Conservation (phyloP, 768 basidiomycete species). For the Mycena venus region DNA sequence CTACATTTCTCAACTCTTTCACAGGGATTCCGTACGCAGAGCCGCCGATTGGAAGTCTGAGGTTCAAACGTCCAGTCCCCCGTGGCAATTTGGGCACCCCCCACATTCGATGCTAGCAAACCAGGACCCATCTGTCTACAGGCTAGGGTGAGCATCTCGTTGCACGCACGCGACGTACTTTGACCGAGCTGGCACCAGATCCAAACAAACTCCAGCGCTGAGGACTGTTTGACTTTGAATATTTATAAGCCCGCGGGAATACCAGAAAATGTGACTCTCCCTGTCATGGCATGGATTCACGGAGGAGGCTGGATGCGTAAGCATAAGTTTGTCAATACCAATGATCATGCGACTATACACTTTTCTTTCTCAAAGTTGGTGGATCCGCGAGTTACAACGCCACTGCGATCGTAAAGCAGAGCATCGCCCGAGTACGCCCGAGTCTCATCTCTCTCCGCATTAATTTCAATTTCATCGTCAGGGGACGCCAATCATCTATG, state of each 20-base stretch:
- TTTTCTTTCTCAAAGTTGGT: constrained; percentile 11
- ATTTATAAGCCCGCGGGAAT: constrained; percentile 55
- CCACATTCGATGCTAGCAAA: constrained; percentile 44
- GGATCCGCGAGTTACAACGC: constrained; percentile 46
- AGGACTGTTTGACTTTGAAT: constrained; percentile 65
- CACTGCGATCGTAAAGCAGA: constrained; percentile 40
- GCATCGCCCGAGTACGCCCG: constrained; percentile 36
- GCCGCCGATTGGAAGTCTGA: constrained; percentile 44
- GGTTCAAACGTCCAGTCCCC: constrained; percentile 44
- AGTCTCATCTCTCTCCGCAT: neutral
- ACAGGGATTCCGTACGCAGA: constrained; percentile 46
- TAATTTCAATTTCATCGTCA: neutral
- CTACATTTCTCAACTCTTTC: neutral
- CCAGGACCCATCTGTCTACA: constrained; percentile 47
- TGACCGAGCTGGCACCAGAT: neutral
- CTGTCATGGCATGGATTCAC: constrained; percentile 33
- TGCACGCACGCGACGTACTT: neutral
- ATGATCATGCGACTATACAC: neutral
- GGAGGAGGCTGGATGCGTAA: constrained; percentile 35
- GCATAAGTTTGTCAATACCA: neutral
- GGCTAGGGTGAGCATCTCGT: constrained; percentile 19
- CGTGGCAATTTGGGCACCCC: constrained; percentile 33
- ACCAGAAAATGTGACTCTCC: constrained; percentile 12
- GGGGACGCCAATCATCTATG: constrained; percentile 58
- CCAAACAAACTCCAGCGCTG: constrained; percentile 42